phyloP scores from a whole-genome alignment of 371 early-diverging fungal genomes.

The Rhizomucor pusillus region DNA sequence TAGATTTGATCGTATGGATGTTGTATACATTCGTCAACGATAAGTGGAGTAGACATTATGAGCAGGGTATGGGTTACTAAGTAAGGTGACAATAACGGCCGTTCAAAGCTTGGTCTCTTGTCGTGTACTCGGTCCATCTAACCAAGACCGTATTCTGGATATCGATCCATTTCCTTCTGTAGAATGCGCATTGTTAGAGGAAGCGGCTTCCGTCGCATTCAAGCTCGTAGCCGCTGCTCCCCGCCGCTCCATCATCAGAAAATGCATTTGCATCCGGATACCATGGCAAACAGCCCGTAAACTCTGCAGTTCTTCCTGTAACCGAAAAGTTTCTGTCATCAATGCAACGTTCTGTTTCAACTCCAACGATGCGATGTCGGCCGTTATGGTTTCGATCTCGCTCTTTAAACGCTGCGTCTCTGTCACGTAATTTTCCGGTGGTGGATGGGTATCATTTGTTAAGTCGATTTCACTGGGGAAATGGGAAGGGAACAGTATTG shows the following conservation, averaged over 20 bases:
- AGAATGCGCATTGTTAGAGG: conserved; percentile 8
- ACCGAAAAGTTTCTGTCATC: conserved; percentile 63
- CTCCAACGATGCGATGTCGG: conserved; percentile 59
- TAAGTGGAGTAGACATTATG: too few species aligned
- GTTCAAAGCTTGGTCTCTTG: conserved; percentile 40
- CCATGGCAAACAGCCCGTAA: conserved; percentile 64
- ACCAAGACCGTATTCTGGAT: background rate
- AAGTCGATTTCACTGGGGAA: conserved; percentile 22
- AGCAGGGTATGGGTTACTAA: too few species aligned
- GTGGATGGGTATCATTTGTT: conserved; percentile 23
- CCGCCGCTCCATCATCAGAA: conserved; percentile 55
- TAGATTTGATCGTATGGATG: too few species aligned
- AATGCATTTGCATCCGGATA: conserved; percentile 70
- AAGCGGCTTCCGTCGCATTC: conserved; percentile 5
- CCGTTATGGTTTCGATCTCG: conserved; percentile 60
- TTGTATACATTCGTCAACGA: too few species aligned
- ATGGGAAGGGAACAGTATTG: conserved; percentile 39
- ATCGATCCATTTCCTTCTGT: conserved; percentile 12
- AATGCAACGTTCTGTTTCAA: conserved; percentile 69
- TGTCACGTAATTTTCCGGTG: conserved; percentile 24
- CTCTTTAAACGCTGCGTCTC: conserved; percentile 55
- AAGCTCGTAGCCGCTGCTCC: conserved; percentile 10
- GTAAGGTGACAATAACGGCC: background rate
- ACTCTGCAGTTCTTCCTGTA: conserved; percentile 71
- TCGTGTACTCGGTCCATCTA: conserved; percentile 24